phyloP scores from a whole-genome alignment of 2,329 filamentous ascomycete species.

The Pseudocercospora fijiensis region DNA sequence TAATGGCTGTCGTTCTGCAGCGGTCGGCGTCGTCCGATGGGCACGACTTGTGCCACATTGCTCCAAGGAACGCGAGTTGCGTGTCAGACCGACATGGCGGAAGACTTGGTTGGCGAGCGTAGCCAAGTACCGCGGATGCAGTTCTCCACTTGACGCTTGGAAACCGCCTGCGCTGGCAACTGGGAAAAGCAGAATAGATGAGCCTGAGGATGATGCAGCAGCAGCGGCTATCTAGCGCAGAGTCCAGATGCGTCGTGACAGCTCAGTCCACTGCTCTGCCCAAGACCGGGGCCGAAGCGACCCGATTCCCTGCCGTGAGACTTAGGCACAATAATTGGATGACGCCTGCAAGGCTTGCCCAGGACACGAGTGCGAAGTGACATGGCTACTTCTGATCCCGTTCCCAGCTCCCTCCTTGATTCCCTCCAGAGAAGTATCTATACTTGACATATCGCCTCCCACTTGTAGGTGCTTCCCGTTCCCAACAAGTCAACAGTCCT shows the following conservation, averaged over 20 bases:
- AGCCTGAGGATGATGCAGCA: not conserved
- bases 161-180: not conserved
- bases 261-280: constrained; percentile 9
- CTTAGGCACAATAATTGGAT: constrained; percentile 5
- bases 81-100: constrained; percentile 8
- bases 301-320: not conserved
- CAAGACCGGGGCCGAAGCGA: constrained; percentile 1
- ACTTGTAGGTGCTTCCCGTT: not conserved
- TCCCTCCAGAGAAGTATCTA: not conserved
- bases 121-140: constrained; percentile 5
- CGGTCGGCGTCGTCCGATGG: not conserved
- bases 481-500: not conserved
- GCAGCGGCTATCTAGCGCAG: not conserved
- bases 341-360: constrained; percentile 3
- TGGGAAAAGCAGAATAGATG: not conserved
- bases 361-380: not conserved
- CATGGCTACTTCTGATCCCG: not conserved
- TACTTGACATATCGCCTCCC: constrained; percentile 5
- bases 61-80: constrained; percentile 11
- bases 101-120: constrained; percentile 1
- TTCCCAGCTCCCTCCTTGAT: not conserved
- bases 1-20: not conserved
- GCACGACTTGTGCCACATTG: constrained; percentile 17
- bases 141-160: not conserved
- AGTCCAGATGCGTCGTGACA: not conserved